Evolutionary conservation across 1,139 yeast species (phyloP).

Genomic region (Saccharomycopsis hybrid): DNA sequence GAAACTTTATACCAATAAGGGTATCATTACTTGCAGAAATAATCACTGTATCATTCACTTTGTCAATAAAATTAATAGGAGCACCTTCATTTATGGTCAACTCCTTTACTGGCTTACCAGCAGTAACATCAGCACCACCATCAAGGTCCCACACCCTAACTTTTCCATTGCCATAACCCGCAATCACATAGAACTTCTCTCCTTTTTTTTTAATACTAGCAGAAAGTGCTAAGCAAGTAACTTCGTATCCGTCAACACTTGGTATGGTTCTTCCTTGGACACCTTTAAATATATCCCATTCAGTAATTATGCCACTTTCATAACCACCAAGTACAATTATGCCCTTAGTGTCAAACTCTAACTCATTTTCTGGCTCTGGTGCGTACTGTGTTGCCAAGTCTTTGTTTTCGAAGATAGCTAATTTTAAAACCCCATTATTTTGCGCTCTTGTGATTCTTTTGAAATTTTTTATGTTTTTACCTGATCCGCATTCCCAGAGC

Average conservation of each 20-base stretch:
- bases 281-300: slow-evolving; percentile 32
- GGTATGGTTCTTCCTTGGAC: not conserved
- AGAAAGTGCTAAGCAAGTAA: not conserved
- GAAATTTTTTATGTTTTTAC: slow-evolving; percentile 37
- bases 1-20: slow-evolving; percentile 2
- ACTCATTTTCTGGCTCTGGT: not conserved
- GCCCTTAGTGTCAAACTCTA: slow-evolving; percentile 38
- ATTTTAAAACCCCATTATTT: slow-evolving; percentile 27
- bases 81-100: slow-evolving; percentile 1
- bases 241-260: not conserved
- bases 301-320: slow-evolving; percentile 37
- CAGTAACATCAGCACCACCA: not conserved
- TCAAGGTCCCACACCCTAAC: not conserved
- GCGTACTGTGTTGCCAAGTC: not conserved
- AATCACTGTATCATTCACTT: not conserved
- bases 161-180: slow-evolving; percentile 2
- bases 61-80: not conserved
- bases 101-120: not conserved
- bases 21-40: slow-evolving; percentile 16
- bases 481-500: slow-evolving; percentile 67
- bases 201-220: not conserved
- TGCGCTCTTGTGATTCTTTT: slow-evolving; percentile 30
- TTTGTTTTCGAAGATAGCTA: slow-evolving; percentile 19
- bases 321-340: slow-evolving; percentile 39
- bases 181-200: not conserved